Percentiles rank a stretch among this genome's conserved stretches.
phyloP scores from a whole-genome alignment of 2,329 filamentous ascomycete genomes.

The Furcasterigmium furcatum region DNA sequence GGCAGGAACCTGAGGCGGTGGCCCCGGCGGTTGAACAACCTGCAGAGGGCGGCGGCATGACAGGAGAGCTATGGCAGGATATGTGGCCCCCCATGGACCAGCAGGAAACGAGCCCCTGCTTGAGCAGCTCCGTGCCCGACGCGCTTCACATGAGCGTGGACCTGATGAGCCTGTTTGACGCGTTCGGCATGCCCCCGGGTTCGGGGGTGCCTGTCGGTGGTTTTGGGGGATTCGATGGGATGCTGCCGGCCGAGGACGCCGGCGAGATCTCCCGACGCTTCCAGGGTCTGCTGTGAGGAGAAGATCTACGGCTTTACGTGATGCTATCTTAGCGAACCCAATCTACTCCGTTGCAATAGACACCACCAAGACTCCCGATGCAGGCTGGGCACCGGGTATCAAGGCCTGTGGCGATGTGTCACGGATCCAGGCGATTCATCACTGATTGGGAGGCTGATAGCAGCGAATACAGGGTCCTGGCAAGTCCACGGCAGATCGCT shows the following conservation, averaged over 20 bases:
- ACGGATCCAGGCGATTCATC: too few relatives aligned
- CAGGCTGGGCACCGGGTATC: too few relatives aligned
- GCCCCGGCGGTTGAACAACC: conserved; percentile 2
- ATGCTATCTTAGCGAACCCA: conserved; percentile 1
- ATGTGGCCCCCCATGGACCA: not conserved
- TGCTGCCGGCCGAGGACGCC: conserved; percentile 11
- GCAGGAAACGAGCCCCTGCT: conserved; percentile 1
- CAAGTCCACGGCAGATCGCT: too few relatives aligned
- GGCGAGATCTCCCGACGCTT: conserved; percentile 27
- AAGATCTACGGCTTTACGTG: not conserved
- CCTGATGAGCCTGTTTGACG: conserved; percentile 29
- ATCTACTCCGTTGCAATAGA: conserved; percentile 32
- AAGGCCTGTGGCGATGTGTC: too few relatives aligned
- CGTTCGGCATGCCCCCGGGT: conserved; percentile 19
- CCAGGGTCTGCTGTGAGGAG: conserved; percentile 21
- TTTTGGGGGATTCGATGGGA: conserved; percentile 6
- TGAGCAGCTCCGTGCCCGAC: conserved; percentile 19
- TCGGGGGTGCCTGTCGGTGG: conserved; percentile 4
- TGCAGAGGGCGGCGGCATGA: not conserved
- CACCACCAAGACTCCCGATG: conserved; percentile 49
- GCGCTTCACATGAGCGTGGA: conserved; percentile 30
- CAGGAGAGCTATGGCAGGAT: not conserved
- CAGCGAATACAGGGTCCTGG: too few relatives aligned
- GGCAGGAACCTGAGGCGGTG: too few relatives aligned
- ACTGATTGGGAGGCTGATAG: too few relatives aligned